phyloP scores from a whole-genome alignment of 805 yeast species.

The Yamadazyma akitaensis region DNA sequence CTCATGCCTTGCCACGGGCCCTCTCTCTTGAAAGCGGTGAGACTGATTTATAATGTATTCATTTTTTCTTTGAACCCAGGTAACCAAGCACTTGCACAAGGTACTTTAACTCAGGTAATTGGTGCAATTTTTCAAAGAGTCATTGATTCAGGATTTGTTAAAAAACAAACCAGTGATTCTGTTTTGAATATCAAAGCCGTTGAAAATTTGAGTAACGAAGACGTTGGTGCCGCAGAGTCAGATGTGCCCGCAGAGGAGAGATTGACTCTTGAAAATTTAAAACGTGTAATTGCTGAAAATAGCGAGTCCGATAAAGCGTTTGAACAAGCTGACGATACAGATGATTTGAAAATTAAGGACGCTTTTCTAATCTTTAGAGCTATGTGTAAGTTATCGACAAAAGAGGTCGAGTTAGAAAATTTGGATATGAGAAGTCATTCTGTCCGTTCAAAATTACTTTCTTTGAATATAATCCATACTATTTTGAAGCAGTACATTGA shows the following conservation, averaged over 20 bases:
- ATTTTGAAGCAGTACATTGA: slow-evolving; percentile 83
- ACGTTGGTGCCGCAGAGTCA: slow-evolving; percentile 3
- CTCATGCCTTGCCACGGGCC: slow-evolving; percentile 90
- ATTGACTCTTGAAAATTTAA: slow-evolving; percentile 60
- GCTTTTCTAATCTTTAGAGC: slow-evolving; percentile 92
- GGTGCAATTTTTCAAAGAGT: slow-evolving; percentile 77
- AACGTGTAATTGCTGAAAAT: slow-evolving; percentile 47
- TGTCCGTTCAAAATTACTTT: slow-evolving; percentile 84
- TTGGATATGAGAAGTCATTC: slow-evolving; percentile 88
- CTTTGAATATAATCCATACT: slow-evolving; percentile 83
- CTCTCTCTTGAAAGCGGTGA: slow-evolving; percentile 79
- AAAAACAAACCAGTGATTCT: slow-evolving; percentile 10
- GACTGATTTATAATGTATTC: slow-evolving; percentile 91
- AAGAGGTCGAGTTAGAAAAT: slow-evolving; percentile 71
- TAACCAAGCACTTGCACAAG: slow-evolving; percentile 94
- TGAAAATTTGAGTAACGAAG: slow-evolving; percentile 24
- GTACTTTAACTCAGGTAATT: slow-evolving; percentile 87
- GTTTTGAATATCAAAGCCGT: slow-evolving; percentile 17
- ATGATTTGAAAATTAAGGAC: slow-evolving; percentile 76
- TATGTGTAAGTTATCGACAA: slow-evolving; percentile 88
- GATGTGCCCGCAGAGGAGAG: slow-evolving; percentile 21
- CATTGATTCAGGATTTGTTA: slow-evolving; percentile 42
- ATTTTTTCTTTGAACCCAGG: slow-evolving; percentile 75
- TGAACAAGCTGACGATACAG: slow-evolving; percentile 45
- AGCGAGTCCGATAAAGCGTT: slow-evolving; percentile 51